These are phyloP conservation scores for Dactylis glomerata DNA, from an alignment of 176 grass and related monocot species.

Conservation along the genomic window DNA sequence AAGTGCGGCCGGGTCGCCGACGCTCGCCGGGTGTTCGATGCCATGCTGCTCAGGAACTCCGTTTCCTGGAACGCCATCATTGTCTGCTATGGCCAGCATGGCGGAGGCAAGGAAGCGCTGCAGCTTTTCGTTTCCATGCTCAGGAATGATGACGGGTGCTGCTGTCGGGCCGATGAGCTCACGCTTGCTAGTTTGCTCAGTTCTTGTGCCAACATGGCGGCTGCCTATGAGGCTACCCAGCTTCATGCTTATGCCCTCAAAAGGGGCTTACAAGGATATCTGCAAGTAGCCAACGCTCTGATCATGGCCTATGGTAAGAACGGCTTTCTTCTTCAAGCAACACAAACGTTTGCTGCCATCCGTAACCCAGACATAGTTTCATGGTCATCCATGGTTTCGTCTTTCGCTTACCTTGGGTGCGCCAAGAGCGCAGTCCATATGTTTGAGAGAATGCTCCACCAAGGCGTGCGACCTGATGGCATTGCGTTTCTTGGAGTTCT, in stretches of 20 bases:
- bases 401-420: constrained; percentile 58
- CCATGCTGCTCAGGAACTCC: constrained; percentile 45
- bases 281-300: constrained; percentile 64
- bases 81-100: constrained; percentile 56
- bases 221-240: constrained; percentile 50
- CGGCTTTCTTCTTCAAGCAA: constrained; percentile 55
- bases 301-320: constrained; percentile 70
- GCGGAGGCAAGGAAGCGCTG: constrained; percentile 50
- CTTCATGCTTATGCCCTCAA: constrained; percentile 49
- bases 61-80: constrained; percentile 79
- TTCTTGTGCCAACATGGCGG: constrained; percentile 60
- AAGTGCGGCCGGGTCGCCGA: constrained; percentile 38
- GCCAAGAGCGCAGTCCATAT: constrained; percentile 28
- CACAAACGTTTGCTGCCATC: constrained; percentile 34
- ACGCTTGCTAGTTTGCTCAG: constrained; percentile 73
- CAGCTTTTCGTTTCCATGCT: constrained; percentile 56
- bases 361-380: constrained; percentile 56
- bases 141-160: constrained; percentile 16
- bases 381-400: constrained; percentile 76
- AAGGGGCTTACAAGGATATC: constrained; percentile 37
- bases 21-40: constrained; percentile 54
- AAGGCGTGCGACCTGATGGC: constrained; percentile 47
- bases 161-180: constrained; percentile 55
- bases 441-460: constrained; percentile 67
- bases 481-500: constrained; percentile 68